Percentiles rank a stretch among this genome's conserved stretches.
Conservation (phyloP, 768 basidiomycete genomes). For the Auriculariales sp. region DNA sequence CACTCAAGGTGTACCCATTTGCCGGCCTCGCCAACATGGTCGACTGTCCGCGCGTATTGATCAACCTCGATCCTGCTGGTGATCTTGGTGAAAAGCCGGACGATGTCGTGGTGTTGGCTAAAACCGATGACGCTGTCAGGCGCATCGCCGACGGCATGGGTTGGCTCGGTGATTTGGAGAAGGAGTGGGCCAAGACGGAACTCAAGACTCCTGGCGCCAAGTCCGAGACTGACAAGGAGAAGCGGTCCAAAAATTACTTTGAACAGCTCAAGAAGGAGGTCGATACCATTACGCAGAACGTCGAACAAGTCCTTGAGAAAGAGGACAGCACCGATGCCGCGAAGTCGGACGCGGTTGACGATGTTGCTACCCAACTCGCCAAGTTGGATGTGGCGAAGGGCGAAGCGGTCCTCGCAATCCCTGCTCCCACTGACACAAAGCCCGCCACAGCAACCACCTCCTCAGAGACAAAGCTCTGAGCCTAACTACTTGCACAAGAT, state of each 20-base stretch:
- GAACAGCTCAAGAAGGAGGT: constrained; percentile 16
- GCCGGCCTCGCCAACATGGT: constrained; percentile 57
- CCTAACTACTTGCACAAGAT: no score
- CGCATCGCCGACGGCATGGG: constrained; percentile 53
- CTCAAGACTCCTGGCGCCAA: constrained; percentile 9
- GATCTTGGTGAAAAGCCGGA: constrained; percentile 36
- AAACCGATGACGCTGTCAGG: constrained; percentile 54
- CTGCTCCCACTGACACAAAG: no score
- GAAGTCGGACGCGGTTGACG: not conserved
- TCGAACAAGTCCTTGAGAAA: constrained; percentile 11
- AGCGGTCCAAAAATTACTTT: constrained; percentile 4
- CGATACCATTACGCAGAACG: constrained; percentile 18
- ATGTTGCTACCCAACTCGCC: not conserved
- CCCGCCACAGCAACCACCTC: no score
- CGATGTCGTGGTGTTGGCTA: constrained; percentile 51
- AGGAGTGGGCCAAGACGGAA: constrained; percentile 38
- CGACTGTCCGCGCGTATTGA: constrained; percentile 65
- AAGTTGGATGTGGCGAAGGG: not conserved
- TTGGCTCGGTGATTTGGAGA: constrained; percentile 52
- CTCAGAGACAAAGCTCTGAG: no score
- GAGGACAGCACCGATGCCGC: not conserved
- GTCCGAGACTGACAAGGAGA: not conserved
- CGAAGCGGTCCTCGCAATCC: not conserved
- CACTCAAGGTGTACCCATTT: constrained; percentile 76
- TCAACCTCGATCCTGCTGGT: constrained; percentile 78